Evolutionary conservation across 192 early-diverging fungal species (phyloP), one percentile per base, ranked within the genome.

Genomic region (Coemansia sp.): DNA sequence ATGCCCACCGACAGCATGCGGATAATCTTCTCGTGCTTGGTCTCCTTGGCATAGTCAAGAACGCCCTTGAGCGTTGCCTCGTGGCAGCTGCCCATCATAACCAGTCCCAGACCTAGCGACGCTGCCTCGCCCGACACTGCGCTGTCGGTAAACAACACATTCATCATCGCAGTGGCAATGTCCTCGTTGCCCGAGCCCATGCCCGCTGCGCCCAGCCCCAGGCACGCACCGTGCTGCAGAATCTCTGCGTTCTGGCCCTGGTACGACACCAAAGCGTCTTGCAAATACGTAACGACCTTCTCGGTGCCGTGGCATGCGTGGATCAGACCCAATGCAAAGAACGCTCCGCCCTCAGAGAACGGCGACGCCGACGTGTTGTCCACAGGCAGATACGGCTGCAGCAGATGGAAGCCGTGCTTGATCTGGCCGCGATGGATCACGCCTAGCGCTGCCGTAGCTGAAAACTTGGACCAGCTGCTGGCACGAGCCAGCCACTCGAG

Each of bases 21-120:
- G 59, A 99, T 98, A 64, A 98, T 99, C 84, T 99, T 99, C 68
- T 99, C 97, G 80, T 99, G 97, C 73, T 94, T 93, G 5, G 97
- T 99, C 62, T 98, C 96, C 64, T 93, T 93, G 14, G 97, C 97
- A 65, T 99, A 99, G 66, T 92, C 89, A 29, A 98, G 81, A 95
- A 99, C 97, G 61, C 96, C 95, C 41, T 90, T 92, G 58, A 99
- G 76, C 5, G 90, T 91, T 49, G 86, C 84, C 38, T 86, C 70
- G 7, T 89, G 87, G 49, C 84, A 91, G 12, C 92, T 96, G 35
- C 97, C 97, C 65, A 98, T 87, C 95, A 97, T 98, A 27, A 97
- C 90, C 70, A 99, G 81, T 23, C 97, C 97, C 88, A 99, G 96
- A 17, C 90, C 94, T 17, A 98, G 65, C 65, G 93, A 96, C 22